Base-by-base conservation (phyloP, 257 asterid genomes). In the Plantago ovata region DNA sequence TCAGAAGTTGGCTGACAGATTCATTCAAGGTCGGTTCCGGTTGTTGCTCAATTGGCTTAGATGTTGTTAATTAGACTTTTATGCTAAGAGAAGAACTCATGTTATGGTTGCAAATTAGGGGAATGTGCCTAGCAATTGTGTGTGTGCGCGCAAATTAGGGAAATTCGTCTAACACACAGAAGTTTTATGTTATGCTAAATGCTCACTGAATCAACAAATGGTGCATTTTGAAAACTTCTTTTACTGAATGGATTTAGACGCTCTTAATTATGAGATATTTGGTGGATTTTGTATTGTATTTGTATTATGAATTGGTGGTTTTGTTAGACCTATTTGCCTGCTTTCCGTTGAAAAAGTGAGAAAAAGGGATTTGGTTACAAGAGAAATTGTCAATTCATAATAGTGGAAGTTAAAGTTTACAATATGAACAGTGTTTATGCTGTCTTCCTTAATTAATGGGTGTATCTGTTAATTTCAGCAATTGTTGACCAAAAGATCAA, bases 401-500 rank as follows among this genome's bases (percentile, higher is more conserved):
- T 9, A 13, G 21, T 23, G 9, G 56, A 1, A 20, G 3, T 52
- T 51, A 3, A 16, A 44, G 36, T 3, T 28, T 22, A 9, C 1
- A 1, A 4, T 52, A 22, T 24, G 18, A 52, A 11, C 23, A 15
- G 9, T 52, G 13, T 11, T 15, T 18, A 55, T 10, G 49, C 16
- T 39, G 16, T 72, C 63, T 52, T 61, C 65, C 60, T 66, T 63
- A 42, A 66, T 60, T 76, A 28, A 48, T 68, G 67, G 46, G 66
- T 81, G 46, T 64, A 48, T 75, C 58, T 66, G 76, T 74, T 55
- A 68, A 74, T 56, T 79, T 75, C 89, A 92, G 98, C 72, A 69
- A 81, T 92, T 72, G 75, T 82, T 91, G 96, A 88, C 83, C 81
- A 85, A 53, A 87, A 87, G 78, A 71, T 85, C 86, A 66, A 69